A percentile compares a stretch with the other conserved stretches of the same genome.
These are phyloP conservation scores for Mucor circinelloides DNA, from an alignment of 371 early-diverging fungal species.

Conservation along the genomic window DNA sequence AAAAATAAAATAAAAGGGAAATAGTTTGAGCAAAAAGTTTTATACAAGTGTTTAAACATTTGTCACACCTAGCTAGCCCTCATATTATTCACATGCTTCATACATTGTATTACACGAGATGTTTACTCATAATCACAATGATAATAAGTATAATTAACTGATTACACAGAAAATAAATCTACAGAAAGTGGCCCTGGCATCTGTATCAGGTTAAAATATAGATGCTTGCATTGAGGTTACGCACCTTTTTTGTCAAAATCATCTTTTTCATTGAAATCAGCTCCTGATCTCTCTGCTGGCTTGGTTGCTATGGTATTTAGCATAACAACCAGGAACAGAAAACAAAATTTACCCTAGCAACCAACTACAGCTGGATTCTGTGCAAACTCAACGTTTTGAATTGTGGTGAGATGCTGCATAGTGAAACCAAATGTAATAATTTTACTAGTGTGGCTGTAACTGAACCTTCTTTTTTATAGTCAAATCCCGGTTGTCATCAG, in stretches of 20 bases:
- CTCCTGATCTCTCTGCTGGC: not conserved
- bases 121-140: constrained; percentile 4
- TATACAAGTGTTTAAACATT: not conserved
- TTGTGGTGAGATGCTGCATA: not conserved
- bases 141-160: not conserved
- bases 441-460: not conserved
- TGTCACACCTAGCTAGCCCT: not conserved
- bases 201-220: not conserved
- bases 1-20: not conserved
- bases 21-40: not conserved
- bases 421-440: not conserved
- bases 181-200: constrained; percentile 2
- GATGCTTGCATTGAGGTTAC: not conserved
- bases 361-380: too few relatives aligned
- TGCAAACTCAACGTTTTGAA: too few relatives aligned
- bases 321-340: not conserved
- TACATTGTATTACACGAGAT: not conserved
- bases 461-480: not conserved
- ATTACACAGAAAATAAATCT: not conserved
- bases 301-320: not conserved
- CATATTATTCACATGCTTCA: constrained; percentile 1
- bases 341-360: too few relatives aligned
- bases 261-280: not conserved
- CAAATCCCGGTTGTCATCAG: not conserved
- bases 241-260: not conserved